Conservation (phyloP, 257 asterid species). For the Solanum clarkiae region DNA sequence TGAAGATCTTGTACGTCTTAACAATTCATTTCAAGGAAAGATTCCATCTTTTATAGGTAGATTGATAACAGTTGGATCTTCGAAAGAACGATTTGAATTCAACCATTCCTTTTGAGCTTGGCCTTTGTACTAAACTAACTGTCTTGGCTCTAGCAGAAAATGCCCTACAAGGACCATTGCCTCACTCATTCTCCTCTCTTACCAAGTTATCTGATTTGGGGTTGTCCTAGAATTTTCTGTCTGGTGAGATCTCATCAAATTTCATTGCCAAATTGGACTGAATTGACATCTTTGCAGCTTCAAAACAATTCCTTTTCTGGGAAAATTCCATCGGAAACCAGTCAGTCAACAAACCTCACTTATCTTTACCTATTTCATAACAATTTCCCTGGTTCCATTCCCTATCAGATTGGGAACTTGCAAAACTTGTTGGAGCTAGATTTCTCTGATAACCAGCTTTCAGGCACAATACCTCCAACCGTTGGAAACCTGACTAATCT, state of each 20-base stretch:
- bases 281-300: constrained; percentile 49
- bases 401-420: constrained; percentile 42
- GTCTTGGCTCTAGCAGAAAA: constrained; percentile 19
- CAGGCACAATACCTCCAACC: constrained; percentile 51
- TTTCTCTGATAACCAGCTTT: constrained; percentile 38
- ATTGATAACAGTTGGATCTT: constrained; percentile 7
- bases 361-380: constrained; percentile 31
- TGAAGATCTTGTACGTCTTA: constrained; percentile 22
- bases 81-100: constrained; percentile 9
- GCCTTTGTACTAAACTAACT: constrained; percentile 19
- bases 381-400: constrained; percentile 49
- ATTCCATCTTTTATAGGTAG: constrained; percentile 24
- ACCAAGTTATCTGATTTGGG: constrained; percentile 39
- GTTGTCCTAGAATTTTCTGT: constrained; percentile 43
- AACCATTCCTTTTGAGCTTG: constrained; percentile 28
- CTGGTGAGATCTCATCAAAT: constrained; percentile 39
- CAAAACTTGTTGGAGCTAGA: constrained; percentile 17
- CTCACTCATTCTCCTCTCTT: constrained; percentile 46
- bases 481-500: constrained; percentile 44
- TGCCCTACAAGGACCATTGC: constrained; percentile 49
- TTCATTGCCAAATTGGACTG: constrained; percentile 44
- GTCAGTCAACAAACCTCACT: constrained; percentile 21
- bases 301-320: constrained; percentile 47
- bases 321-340: constrained; percentile 47
- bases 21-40: constrained; percentile 44